phyloP scores from a whole-genome alignment of 2,329 filamentous ascomycete genomes.

The Colletotrichum sojae region DNA sequence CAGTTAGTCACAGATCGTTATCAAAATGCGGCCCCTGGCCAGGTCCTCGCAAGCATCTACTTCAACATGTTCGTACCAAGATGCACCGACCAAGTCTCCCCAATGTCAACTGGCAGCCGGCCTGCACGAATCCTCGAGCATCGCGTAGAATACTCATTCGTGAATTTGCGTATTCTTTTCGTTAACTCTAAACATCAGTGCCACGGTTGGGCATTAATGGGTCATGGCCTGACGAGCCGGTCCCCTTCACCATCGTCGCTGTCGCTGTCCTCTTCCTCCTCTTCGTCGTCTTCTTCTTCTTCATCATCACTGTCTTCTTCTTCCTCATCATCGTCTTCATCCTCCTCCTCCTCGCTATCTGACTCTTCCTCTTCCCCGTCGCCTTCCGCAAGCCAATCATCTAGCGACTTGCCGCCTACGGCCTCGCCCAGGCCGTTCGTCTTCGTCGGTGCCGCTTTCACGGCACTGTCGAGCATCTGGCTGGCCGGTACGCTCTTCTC shows the following conservation, averaged over 20 bases:
- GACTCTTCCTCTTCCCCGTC: slow-evolving; percentile 70
- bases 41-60: too few relatives aligned
- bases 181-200: background rate
- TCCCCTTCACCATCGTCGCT: slow-evolving; percentile 45
- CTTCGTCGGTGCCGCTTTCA: slow-evolving; percentile 55
- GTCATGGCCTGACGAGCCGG: slow-evolving; percentile 57
- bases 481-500: slow-evolving; percentile 68
- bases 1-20: too few relatives aligned
- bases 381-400: slow-evolving; percentile 91
- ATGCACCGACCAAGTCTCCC: too few relatives aligned
- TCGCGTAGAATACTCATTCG: background rate
- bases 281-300: slow-evolving; percentile 61
- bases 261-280: slow-evolving; percentile 58
- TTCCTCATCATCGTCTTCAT: slow-evolving; percentile 63
- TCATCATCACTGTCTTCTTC: slow-evolving; percentile 68
- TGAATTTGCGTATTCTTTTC: slow-evolving; percentile 1
- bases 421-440: slow-evolving; percentile 65
- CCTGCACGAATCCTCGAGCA: too few relatives aligned
- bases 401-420: slow-evolving; percentile 81
- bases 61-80: too few relatives aligned
- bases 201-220: background rate
- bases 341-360: slow-evolving; percentile 62
- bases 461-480: slow-evolving; percentile 74
- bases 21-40: too few relatives aligned
- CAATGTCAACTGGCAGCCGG: too few relatives aligned